These are phyloP conservation scores for Penicillium glabrum DNA, from an alignment of 2,329 filamentous ascomycete genomes.

Conservation along the genomic window DNA sequence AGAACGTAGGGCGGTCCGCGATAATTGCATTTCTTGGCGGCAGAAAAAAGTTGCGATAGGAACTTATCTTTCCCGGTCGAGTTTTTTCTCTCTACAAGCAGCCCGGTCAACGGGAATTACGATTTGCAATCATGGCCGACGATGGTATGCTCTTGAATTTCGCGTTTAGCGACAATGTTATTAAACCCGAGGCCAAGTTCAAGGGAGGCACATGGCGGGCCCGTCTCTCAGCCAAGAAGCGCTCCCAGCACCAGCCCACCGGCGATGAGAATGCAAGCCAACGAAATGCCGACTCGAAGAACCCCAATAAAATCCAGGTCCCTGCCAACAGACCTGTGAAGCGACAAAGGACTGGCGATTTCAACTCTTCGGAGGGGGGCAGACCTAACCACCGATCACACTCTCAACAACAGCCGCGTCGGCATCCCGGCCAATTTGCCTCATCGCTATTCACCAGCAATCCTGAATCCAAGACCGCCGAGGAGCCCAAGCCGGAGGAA, in stretches of 20 bases:
- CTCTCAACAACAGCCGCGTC: constrained; percentile 34
- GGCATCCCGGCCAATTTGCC: constrained; percentile 64
- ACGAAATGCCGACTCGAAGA: constrained; percentile 23
- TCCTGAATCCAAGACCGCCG: constrained; percentile 66
- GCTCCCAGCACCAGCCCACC: constrained; percentile 51
- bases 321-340: constrained; percentile 37
- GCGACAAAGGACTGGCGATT: constrained; percentile 41
- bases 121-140: constrained; percentile 69
- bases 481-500: constrained; percentile 35
- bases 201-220: constrained; percentile 95
- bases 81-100: not conserved
- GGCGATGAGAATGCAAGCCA: constrained; percentile 11
- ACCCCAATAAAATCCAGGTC: constrained; percentile 37
- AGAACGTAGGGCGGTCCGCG: constrained; percentile 32
- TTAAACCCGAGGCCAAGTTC: constrained; percentile 63
- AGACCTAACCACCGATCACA: constrained; percentile 12
- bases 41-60: constrained; percentile 26
- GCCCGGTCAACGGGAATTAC: constrained; percentile 4
- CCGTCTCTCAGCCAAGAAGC: constrained; percentile 75
- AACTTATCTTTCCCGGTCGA: constrained; percentile 9
- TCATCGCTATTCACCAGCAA: constrained; percentile 94
- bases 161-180: constrained; percentile 67
- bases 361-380: constrained; percentile 15
- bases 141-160: constrained; percentile 96
- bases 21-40: constrained; percentile 29